Conservation (phyloP, 495 filamentous ascomycete genomes). For the Tuber borchii region DNA sequence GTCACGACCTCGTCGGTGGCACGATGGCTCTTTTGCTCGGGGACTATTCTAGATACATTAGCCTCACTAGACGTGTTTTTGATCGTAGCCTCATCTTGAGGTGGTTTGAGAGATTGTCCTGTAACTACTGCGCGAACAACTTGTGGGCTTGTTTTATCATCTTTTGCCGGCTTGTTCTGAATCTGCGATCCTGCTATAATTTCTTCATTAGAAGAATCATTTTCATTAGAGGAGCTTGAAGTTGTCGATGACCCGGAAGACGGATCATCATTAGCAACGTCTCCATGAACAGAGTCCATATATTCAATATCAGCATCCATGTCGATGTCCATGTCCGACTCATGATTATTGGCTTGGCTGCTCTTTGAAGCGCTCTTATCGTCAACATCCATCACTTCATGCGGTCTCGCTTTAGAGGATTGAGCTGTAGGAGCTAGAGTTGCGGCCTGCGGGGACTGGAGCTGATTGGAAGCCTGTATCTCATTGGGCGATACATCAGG, state of each 20-base stretch:
- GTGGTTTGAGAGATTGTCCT: not conserved
- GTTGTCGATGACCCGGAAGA: constrained; percentile 1
- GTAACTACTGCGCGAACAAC: not conserved
- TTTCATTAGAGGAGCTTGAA: constrained; percentile 1
- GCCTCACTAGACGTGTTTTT: constrained; percentile 16
- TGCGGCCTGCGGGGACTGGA: not conserved
- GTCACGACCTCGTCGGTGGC: constrained; percentile 22
- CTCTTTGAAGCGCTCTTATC: not conserved
- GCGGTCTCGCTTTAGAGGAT: not conserved
- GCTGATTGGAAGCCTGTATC: constrained; percentile 2
- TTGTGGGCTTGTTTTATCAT: not conserved
- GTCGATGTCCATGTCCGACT: constrained; percentile 2
- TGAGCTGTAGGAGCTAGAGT: not conserved
- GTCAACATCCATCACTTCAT: constrained; percentile 6
- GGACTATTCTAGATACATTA: constrained; percentile 28
- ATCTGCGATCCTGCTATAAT: not conserved
- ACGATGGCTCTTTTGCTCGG: constrained; percentile 25
- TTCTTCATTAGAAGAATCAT: not conserved
- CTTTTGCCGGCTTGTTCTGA: not conserved
- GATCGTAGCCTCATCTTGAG: not conserved
- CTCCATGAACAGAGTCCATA: not conserved
- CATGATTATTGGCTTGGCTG: constrained; percentile 1
- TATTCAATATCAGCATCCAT: constrained; percentile 4
- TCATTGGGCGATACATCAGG: constrained; percentile 3
- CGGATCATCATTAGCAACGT: constrained; percentile 1